phyloP scores from a whole-genome alignment of 164 flowering plant species.

The Tinospora cordifolia region DNA sequence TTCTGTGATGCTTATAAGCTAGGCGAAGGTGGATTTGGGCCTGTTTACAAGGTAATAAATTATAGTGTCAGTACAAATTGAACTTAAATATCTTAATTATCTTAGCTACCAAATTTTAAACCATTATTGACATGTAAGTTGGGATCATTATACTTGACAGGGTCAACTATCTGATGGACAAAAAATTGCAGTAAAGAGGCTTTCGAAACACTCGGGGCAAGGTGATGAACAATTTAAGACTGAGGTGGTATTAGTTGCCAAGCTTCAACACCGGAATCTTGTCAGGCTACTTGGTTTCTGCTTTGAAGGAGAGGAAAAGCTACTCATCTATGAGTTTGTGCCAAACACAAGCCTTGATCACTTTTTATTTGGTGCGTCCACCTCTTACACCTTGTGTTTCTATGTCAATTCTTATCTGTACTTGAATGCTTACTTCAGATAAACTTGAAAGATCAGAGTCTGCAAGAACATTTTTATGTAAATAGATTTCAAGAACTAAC shows the following conservation, averaged over 20 bases:
- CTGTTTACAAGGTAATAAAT: constrained; percentile 27
- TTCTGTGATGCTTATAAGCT: constrained; percentile 29
- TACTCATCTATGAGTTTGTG: constrained; percentile 22
- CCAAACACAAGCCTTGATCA: constrained; percentile 21
- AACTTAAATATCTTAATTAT: background rate
- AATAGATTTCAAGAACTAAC: background rate
- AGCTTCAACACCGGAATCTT: constrained; percentile 28
- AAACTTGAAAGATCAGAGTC: background rate
- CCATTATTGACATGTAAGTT: background rate
- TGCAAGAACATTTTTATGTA: background rate
- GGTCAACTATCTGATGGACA: constrained; percentile 15
- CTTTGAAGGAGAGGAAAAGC: constrained; percentile 19
- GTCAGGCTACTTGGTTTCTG: constrained; percentile 23
- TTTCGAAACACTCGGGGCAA: constrained; percentile 18
- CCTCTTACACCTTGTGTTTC: background rate
- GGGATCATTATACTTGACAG: constrained; percentile 7
- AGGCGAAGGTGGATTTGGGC: constrained; percentile 34
- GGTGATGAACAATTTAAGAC: constrained; percentile 23
- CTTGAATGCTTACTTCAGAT: background rate
- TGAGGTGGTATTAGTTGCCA: constrained; percentile 20
- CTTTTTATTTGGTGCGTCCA: constrained; percentile 17
- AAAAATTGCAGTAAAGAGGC: constrained; percentile 28
- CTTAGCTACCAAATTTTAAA: background rate
- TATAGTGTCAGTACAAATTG: background rate
- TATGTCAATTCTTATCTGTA: background rate